Conservation (phyloP, 2,329 filamentous ascomycete species). For the Botrytis byssoidea region DNA sequence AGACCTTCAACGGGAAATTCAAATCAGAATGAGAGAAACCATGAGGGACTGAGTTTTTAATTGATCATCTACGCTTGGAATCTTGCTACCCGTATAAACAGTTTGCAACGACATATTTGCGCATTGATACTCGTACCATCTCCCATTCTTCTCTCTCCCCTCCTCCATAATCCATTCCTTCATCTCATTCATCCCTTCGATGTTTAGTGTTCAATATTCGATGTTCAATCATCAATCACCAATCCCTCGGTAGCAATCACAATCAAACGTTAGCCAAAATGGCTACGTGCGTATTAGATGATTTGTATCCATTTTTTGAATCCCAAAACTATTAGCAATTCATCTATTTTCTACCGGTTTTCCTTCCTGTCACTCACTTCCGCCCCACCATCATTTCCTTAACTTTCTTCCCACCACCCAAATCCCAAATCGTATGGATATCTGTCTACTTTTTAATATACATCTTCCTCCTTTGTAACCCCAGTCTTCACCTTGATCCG, state of each 20-base stretch:
- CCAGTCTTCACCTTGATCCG: not conserved
- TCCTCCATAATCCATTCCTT: not conserved
- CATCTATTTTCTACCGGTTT: constrained; percentile 1
- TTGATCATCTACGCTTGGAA: not conserved
- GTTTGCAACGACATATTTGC: not conserved
- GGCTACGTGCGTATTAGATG: not conserved
- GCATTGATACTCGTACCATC: not conserved
- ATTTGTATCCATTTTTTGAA: not conserved
- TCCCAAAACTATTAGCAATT: not conserved
- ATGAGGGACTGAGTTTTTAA: not conserved
- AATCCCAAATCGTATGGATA: not conserved
- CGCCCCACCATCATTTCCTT: constrained; percentile 18
- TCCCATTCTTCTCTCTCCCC: not conserved
- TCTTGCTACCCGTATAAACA: not conserved
- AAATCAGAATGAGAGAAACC: not conserved
- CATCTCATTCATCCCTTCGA: not conserved
- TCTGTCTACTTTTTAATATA: not conserved
- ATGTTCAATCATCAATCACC: not conserved
- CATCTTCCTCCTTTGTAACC: not conserved
- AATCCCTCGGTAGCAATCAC: not conserved
- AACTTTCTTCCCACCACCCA: not conserved
- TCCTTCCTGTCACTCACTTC: not conserved
- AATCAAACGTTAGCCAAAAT: too few relatives aligned
- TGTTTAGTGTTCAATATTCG: too few relatives aligned
- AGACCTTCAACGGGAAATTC: not conserved